Base-by-base conservation (phyloP, 306 rosid genomes). In the Corylus americana region DNA sequence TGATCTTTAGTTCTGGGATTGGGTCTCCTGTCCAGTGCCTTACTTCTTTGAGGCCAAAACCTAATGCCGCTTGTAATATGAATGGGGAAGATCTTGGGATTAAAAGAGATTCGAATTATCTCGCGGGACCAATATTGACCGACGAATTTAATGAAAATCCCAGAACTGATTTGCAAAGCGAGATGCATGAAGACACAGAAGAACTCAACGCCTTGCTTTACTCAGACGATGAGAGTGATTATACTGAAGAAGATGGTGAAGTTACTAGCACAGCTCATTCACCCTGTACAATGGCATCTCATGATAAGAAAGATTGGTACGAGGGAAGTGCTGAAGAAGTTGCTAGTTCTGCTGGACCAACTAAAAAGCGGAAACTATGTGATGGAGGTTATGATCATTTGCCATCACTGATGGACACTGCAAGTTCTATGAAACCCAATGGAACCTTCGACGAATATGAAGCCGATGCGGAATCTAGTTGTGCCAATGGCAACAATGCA, bases 251-350 rank as follows among this genome's bases (percentile, higher is more conserved):
- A 81, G 98, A 92, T 7, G 98, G 93, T 78, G 99, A 96, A 85
- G 96, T 96, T 73, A 88, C 98, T 7, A 96, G 99, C 92, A 96
- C 99, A 4, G 99, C 98, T 13, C 99, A 91, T 85, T 93, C 98
- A 0, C 98, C 98, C 0, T 88, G 97, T 74, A 87, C 94, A 54
- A 87, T 84, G 96, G 86, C 94, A 58, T 77, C 85, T 37, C 88
- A 84, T 18, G 90, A 83, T 51, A 79, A 81, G 85, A 86, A 29
- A 37, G 83, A 78, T 61, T 61, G 79, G 48, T 44, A 58, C 8
- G 70, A 69, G 27, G 83, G 29, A 77, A 55, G 71, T 7, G 31
- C 79, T 0, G 93, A 89, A 73, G 92, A 86, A 84, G 94, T 87
- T 86, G 94, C 91, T 27, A 90, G 96, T 83, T 91, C 92, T 17